These are phyloP conservation scores for Meira nashicola DNA, from an alignment of 1,284 basidiomycete genomes.

Conservation along the genomic window DNA sequence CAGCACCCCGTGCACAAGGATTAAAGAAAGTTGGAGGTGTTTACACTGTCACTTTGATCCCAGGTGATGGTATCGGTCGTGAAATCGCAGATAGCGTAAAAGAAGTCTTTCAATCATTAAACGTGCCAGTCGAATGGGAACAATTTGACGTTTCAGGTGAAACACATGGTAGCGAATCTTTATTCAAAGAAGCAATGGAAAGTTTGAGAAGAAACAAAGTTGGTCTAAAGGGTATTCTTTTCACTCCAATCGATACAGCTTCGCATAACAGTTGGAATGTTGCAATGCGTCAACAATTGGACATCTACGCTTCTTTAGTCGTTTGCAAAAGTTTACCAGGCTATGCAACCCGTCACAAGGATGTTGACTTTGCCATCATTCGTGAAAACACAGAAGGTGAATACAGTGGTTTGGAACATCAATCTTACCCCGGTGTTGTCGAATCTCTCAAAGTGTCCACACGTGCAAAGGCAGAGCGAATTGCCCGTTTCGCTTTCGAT, in stretches of 20 bases:
- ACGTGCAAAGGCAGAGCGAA: conserved; percentile 89
- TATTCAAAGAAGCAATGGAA: conserved; percentile 86
- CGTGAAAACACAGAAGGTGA: conserved; percentile 99
- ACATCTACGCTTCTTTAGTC: conserved; percentile 97
- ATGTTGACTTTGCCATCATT: conserved; percentile 98
- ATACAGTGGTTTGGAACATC: conserved; percentile 97
- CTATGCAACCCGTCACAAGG: conserved; percentile 87
- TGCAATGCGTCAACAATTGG: conserved; percentile 97
- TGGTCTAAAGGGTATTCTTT: conserved; percentile 97
- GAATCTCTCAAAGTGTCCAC: conserved; percentile 98
- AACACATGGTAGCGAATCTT: conserved; percentile 84
- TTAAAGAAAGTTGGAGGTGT: conserved; percentile 11
- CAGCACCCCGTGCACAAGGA: conserved; percentile 5
- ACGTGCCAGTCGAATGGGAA: conserved; percentile 99
- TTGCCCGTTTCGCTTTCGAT: conserved; percentile 95
- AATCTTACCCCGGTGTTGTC: conserved; percentile 95
- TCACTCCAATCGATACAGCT: conserved; percentile 91
- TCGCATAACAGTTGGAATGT: conserved; percentile 99
- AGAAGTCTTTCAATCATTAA: conserved; percentile 94
- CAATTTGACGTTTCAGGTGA: conserved; percentile 96
- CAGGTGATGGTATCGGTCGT: conserved; percentile 65
- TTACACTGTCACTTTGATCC: conserved; percentile 54
- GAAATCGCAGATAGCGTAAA: conserved; percentile 98
- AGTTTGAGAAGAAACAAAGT: conserved; percentile 96
- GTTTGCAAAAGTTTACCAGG: conserved; percentile 98